Evolutionary conservation across 176 grass and related monocot species (phyloP).

Genomic region (Cymbopogon citratus): DNA sequence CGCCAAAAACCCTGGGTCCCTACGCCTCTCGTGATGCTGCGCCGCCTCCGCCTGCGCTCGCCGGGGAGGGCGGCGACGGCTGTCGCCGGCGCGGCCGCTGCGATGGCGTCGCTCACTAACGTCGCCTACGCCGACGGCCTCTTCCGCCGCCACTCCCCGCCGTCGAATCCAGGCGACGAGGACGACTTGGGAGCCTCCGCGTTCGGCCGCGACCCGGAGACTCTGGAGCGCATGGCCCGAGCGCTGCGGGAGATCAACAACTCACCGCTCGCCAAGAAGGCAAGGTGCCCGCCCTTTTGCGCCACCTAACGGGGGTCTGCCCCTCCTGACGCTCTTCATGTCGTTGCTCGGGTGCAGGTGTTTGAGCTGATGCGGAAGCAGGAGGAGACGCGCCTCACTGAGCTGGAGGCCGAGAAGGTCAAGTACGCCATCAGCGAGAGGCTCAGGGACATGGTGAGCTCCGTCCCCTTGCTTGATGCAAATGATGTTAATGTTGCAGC

Average conservation of each 20-base stretch:
- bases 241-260: slow-evolving; percentile 66
- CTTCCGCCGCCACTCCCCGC: slow-evolving; percentile 36
- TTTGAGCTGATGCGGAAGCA: slow-evolving; percentile 79
- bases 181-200: neutral
- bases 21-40: slow-evolving; percentile 4
- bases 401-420: slow-evolving; percentile 50
- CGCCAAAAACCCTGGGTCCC: slow-evolving; percentile 31
- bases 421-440: slow-evolving; percentile 36
- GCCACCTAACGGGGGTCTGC: neutral
- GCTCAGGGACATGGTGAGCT: slow-evolving; percentile 54
- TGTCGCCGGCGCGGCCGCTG: slow-evolving; percentile 15
- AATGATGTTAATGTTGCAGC: slow-evolving; percentile 4
- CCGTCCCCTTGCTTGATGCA: neutral
- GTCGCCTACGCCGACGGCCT: slow-evolving; percentile 63
- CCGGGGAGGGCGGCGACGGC: slow-evolving; percentile 27
- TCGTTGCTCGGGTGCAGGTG: slow-evolving; percentile 39
- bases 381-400: slow-evolving; percentile 59
- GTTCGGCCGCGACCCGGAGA: slow-evolving; percentile 49
- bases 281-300: slow-evolving; percentile 51
- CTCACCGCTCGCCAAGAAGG: slow-evolving; percentile 64
- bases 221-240: slow-evolving; percentile 57
- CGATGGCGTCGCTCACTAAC: slow-evolving; percentile 28
- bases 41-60: slow-evolving; percentile 39
- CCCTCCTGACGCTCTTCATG: neutral
- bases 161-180: slow-evolving; percentile 4